A percentile compares a stretch with the other conserved stretches of the same genome.
Evolutionary conservation across 345 rosid species (phyloP).

Genomic region (Camelina hispida): DNA sequence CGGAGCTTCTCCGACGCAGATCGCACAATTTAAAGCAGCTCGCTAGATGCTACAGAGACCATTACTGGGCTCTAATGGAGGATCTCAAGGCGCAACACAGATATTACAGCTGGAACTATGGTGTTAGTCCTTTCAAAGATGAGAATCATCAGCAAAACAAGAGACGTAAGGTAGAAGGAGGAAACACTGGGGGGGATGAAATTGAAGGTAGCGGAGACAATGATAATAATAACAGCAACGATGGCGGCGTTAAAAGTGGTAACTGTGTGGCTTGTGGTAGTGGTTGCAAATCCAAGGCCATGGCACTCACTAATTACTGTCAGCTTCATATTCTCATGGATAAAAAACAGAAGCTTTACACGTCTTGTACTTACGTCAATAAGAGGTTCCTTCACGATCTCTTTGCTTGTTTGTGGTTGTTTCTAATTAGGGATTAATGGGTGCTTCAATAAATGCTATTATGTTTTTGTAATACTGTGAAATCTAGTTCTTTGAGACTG

Average conservation of each 20-base stretch:
- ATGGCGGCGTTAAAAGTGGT: conserved; percentile 6
- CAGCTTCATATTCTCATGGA: conserved; percentile 85
- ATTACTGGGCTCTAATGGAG: conserved; percentile 75
- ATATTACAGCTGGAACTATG: conserved; percentile 65
- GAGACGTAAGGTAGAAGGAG: conserved; percentile 31
- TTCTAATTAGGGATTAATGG: background rate
- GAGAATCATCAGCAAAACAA: conserved; percentile 42
- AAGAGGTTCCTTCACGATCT: conserved; percentile 56
- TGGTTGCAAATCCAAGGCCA: conserved; percentile 80
- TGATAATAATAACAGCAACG: conserved; percentile 24
- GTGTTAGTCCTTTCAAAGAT: conserved; percentile 63
- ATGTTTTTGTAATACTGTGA: background rate
- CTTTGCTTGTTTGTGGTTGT: background rate
- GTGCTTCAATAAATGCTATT: background rate
- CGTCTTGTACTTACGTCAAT: conserved; percentile 74
- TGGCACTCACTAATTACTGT: conserved; percentile 85
- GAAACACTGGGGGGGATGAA: conserved; percentile 28
- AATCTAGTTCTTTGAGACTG: background rate
- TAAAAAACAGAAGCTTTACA: conserved; percentile 90
- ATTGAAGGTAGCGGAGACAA: conserved; percentile 54
- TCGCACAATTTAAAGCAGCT: conserved; percentile 66
- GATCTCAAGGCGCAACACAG: conserved; percentile 60
- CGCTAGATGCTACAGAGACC: conserved; percentile 48
- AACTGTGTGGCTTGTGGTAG: conserved; percentile 56
- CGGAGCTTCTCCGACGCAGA: conserved; percentile 77